Evolutionary conservation across 805 yeast species (phyloP).

Genomic region (Tetrapisispora arboricola): DNA sequence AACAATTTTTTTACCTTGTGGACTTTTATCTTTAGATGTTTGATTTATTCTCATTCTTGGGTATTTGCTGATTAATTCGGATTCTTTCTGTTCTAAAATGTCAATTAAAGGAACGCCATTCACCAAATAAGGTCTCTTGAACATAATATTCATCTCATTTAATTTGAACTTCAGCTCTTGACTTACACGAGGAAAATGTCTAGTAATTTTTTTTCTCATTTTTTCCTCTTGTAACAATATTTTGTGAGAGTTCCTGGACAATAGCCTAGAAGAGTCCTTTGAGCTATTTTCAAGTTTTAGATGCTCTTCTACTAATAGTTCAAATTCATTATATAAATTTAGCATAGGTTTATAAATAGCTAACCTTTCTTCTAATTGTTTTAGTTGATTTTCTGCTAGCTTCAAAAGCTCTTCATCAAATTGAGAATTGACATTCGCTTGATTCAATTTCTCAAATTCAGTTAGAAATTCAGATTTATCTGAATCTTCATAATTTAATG

Average conservation of each 20-base stretch:
- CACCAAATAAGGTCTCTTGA: slow-evolving; percentile 29
- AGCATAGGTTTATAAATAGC: slow-evolving; percentile 46
- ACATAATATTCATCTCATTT: slow-evolving; percentile 36
- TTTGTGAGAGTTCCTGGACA: slow-evolving; percentile 67
- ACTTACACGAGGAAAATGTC: slow-evolving; percentile 56
- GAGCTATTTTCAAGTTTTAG: slow-evolving; percentile 54
- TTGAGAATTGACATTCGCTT: slow-evolving; percentile 18
- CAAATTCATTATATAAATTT: slow-evolving; percentile 43
- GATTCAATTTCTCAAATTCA: slow-evolving; percentile 10
- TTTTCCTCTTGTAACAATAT: slow-evolving; percentile 74
- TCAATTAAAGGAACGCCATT: slow-evolving; percentile 21
- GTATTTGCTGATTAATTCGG: slow-evolving; percentile 23
- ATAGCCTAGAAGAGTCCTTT: slow-evolving; percentile 69
- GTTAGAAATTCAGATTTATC: slow-evolving; percentile 42
- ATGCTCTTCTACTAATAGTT: slow-evolving; percentile 50
- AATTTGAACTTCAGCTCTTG: slow-evolving; percentile 40
- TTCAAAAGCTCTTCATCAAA: slow-evolving; percentile 52
- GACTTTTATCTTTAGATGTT: neutral
- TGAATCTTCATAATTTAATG: slow-evolving; percentile 45
- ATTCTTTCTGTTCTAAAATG: slow-evolving; percentile 24
- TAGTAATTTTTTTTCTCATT: slow-evolving; percentile 54
- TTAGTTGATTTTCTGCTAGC: slow-evolving; percentile 55
- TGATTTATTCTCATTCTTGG: slow-evolving; percentile 25
- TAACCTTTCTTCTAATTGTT: slow-evolving; percentile 39
- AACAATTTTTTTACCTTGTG: neutral